These are phyloP conservation scores for Cyclaneusma minus DNA, from an alignment of 2,329 filamentous ascomycete species.

Conservation along the genomic window DNA sequence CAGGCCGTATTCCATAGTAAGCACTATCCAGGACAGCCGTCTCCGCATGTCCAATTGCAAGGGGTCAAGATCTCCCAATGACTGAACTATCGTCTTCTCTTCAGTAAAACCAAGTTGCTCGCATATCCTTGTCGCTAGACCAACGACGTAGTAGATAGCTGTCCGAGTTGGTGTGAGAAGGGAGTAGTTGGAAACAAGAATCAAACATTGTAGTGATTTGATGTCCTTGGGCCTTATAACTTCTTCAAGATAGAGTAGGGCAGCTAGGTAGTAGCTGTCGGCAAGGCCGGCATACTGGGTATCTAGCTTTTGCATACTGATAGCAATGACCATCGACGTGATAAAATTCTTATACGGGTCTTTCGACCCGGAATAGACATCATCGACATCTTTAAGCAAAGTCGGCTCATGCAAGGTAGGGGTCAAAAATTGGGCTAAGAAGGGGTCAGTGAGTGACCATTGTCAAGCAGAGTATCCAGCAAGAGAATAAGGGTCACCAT, in stretches of 20 bases:
- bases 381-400: conserved; percentile 61
- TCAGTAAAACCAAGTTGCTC: conserved; percentile 80
- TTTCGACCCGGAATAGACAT: conserved; percentile 60
- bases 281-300: conserved; percentile 82
- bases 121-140: conserved; percentile 72
- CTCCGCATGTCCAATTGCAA: conserved; percentile 81
- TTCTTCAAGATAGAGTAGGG: conserved; percentile 69
- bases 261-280: conserved; percentile 87
- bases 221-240: conserved; percentile 80
- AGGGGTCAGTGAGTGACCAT: conserved; percentile 10
- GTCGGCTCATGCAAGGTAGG: conserved; percentile 75
- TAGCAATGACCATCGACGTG: conserved; percentile 81
- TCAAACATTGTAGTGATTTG: conserved; percentile 77
- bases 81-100: conserved; percentile 67
- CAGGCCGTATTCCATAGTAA: conserved; percentile 77
- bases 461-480: conserved; percentile 1
- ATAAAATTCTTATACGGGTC: conserved; percentile 82
- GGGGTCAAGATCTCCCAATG: conserved; percentile 44
- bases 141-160: conserved; percentile 85
- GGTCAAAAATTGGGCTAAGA: conserved; percentile 68
- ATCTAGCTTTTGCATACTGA: conserved; percentile 85
- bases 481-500: conserved; percentile 4
- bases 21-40: conserved; percentile 74
- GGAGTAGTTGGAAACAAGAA: conserved; percentile 81
- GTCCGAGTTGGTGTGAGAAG: conserved; percentile 82